Base-by-base conservation (phyloP, 805 yeast genomes). In the Candida parachauliodes region DNA sequence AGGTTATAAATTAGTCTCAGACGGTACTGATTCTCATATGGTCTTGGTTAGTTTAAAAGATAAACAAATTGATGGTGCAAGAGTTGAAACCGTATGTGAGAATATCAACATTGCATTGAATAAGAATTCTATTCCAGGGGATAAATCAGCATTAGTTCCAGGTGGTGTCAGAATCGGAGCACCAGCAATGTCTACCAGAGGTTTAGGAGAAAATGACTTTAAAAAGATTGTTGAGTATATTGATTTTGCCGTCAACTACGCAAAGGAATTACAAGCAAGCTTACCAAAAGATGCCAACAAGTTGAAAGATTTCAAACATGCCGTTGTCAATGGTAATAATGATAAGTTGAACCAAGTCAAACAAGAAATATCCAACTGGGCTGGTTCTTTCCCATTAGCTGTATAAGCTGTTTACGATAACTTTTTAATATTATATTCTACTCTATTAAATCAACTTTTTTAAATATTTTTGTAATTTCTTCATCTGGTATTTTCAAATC, bases 131-230 rank as follows among this genome's bases (percentile, higher is more conserved):
- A 85, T 91, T 49, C 97, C 97, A 43, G 95, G 96, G 54, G 98
- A 91, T 67, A 83, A 80, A 65, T 86, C 96, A 31, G 98, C 98
- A 23, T 74, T 91, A 44, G 88, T 86, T 60, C 98, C 98, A 55
- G 87, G 94, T 44, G 98, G 98, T 52, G 72, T 91, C 48, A 84
- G 98, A 72, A 83, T 91, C 44, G 98, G 98, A 53, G 86, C 98
- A 12, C 98, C 98, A 42, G 98, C 98, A 33, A 91, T 91, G 98
- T 83, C 97, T 40, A 88, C 97, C 37, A 82, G 98, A 71, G 97
- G 96, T 32, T 83, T 91, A 57, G 77, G 77, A 37, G 76, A 73
- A 44, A 74, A 68, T 40, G 98, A 91, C 54, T 91, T 91, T 57
- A 79, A 72, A 45, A 74, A 76, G 58, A 93, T 91, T 40, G 91